These are phyloP conservation scores for Syzygium malaccense DNA, from an alignment of 441 rosid species.

Conservation along the genomic window DNA sequence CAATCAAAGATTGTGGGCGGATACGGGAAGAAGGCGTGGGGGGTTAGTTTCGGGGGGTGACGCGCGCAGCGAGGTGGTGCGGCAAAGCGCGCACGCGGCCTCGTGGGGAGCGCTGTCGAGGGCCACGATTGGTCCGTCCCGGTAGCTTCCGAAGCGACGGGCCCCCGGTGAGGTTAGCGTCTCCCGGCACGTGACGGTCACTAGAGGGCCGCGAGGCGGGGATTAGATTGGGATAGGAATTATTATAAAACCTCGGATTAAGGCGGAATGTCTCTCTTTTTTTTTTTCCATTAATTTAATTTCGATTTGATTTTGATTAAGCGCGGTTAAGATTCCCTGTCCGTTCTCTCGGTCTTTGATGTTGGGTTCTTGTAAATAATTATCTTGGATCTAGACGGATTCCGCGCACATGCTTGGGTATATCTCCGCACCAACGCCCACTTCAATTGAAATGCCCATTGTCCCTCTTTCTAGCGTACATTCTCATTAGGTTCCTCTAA, in stretches of 20 bases:
- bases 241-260: neutral
- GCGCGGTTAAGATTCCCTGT: neutral
- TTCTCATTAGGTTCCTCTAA: no score
- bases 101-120: neutral
- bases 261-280: neutral
- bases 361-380: neutral
- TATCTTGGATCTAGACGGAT: neutral
- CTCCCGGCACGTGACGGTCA: neutral
- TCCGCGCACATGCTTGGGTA: neutral
- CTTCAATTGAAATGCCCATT: no score
- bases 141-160: neutral
- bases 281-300: neutral
- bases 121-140: neutral
- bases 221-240: neutral
- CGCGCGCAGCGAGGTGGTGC: neutral
- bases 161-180: neutral
- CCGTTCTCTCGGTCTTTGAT: neutral
- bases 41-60: neutral
- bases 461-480: no score
- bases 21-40: neutral
- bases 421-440: neutral
- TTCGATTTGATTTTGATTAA: neutral
- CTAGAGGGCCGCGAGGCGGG: neutral
- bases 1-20: neutral
- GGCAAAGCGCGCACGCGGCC: neutral